These are phyloP conservation scores for Diacronema lutheri DNA, from an alignment of 78 protist species.

Conservation along the genomic window DNA sequence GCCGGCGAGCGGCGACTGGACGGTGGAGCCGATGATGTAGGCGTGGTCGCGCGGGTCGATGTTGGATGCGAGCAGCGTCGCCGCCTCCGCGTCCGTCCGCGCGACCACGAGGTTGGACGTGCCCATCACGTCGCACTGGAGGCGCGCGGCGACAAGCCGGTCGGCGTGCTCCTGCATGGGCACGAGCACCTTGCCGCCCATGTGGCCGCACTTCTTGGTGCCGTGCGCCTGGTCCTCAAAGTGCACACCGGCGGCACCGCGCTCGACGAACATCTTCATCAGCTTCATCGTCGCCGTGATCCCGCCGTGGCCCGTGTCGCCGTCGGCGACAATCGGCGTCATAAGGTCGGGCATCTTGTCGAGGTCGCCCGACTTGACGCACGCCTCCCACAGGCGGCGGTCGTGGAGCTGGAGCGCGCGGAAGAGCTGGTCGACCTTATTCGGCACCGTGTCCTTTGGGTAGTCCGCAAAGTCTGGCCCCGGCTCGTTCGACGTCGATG, in stretches of 20 bases:
- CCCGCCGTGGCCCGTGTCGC: constrained; percentile 95
- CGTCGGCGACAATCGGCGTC: constrained; percentile 90
- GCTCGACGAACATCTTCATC: constrained; percentile 81
- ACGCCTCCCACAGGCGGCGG: constrained; percentile 61
- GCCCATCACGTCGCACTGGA: constrained; percentile 81
- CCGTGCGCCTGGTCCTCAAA: constrained; percentile 90
- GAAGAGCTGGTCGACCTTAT: constrained; percentile 60
- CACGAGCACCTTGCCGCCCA: constrained; percentile 50
- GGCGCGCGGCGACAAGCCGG: constrained; percentile 79
- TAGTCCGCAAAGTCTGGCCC: constrained; percentile 85
- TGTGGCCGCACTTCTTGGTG: constrained; percentile 83
- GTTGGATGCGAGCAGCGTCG: constrained; percentile 74
- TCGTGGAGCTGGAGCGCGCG: constrained; percentile 73
- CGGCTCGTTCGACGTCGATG: constrained; percentile 74
- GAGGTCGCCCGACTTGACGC: constrained; percentile 24
- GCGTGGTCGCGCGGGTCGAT: constrained; percentile 68
- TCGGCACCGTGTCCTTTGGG: constrained; percentile 79
- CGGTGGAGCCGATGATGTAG: constrained; percentile 73
- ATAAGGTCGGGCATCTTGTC: constrained; percentile 46
- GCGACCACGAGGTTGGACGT: constrained; percentile 76
- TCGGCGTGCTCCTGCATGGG: constrained; percentile 83
- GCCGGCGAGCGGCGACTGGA: constrained; percentile 16
- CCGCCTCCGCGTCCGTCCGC: constrained; percentile 90
- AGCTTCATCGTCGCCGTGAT: constrained; percentile 82
- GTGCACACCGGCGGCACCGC: constrained; percentile 92